Conservation (phyloP, 2,329 filamentous ascomycete species). For the Fusarium sp. region DNA sequence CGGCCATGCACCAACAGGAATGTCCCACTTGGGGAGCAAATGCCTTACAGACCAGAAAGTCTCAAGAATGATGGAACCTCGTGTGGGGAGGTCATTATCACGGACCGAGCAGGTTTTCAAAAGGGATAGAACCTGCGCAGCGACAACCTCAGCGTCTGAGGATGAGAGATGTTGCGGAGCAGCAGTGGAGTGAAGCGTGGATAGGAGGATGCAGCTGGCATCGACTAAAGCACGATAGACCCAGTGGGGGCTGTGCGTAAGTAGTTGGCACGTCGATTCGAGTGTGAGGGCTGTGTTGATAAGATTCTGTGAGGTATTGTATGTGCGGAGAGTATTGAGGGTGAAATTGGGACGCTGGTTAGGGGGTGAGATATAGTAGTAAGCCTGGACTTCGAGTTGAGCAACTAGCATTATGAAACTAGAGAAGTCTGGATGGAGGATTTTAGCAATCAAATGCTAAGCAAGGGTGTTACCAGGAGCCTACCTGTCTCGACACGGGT, state of each 20-base stretch:
- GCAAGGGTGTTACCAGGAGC: not conserved
- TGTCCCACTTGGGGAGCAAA: constrained; percentile 50
- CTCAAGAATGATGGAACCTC: constrained; percentile 58
- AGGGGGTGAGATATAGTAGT: constrained; percentile 60
- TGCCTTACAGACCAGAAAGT: constrained; percentile 57
- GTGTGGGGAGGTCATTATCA: constrained; percentile 59
- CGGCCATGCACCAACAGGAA: constrained; percentile 53
- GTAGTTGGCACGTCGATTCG: constrained; percentile 51
- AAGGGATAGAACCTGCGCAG: constrained; percentile 46
- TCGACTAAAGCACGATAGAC: constrained; percentile 58
- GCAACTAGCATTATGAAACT: constrained; percentile 59
- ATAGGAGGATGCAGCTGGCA: constrained; percentile 57
- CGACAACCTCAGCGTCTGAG: constrained; percentile 45
- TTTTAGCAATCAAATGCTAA: not conserved
- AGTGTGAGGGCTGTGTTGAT: constrained; percentile 55
- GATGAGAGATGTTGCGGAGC: constrained; percentile 44
- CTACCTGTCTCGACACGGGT: constrained; percentile 58
- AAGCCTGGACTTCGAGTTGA: constrained; percentile 62
- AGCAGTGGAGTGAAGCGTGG: constrained; percentile 56
- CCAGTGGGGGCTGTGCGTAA: constrained; percentile 60
- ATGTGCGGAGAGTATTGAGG: constrained; percentile 57
- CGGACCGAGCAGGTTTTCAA: constrained; percentile 56
- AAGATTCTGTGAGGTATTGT: constrained; percentile 58
- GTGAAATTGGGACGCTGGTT: constrained; percentile 50
- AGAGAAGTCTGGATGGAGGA: constrained; percentile 51